Percentiles rank a stretch among this genome's conserved stretches.
Evolutionary conservation across 2,329 filamentous ascomycete genomes (phyloP).

Genomic region (Exophiala dermatitidis): DNA sequence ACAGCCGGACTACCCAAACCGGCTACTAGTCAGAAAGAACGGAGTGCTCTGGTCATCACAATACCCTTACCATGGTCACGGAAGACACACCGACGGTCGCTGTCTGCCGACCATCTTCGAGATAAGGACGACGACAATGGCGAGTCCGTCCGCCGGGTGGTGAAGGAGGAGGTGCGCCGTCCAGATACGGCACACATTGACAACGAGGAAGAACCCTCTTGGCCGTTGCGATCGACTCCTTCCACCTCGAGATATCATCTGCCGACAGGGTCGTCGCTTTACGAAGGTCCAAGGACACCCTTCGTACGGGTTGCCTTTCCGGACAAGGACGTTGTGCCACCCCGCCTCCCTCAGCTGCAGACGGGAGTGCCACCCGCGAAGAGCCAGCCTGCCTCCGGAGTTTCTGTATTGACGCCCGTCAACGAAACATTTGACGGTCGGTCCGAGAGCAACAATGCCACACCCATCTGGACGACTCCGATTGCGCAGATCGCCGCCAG

Average conservation of each 20-base stretch:
- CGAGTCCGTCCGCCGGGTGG: neutral
- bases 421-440: conserved; percentile 17
- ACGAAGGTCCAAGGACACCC: conserved; percentile 17
- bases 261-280: neutral
- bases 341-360: conserved; percentile 81
- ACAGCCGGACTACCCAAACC: conserved; percentile 4
- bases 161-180: neutral
- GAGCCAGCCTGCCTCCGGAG: conserved; percentile 18
- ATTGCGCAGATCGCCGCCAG: conserved; percentile 6
- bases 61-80: conserved; percentile 21
- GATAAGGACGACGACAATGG: neutral
- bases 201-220: too few species aligned
- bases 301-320: conserved; percentile 43
- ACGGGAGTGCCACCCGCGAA: conserved; percentile 49
- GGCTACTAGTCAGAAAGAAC: conserved; percentile 14
- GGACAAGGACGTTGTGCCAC: conserved; percentile 71
- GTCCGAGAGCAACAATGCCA: conserved; percentile 17
- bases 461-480: conserved; percentile 17
- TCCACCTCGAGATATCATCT: too few species aligned
- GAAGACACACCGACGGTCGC: conserved; percentile 19
- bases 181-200: too few species aligned
- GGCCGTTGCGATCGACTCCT: too few species aligned
- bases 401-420: conserved; percentile 19
- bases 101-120: conserved; percentile 5
- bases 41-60: conserved; percentile 19